Evolutionary conservation across 305 asterid genomes (phyloP), one percentile per base, ranked within the genome.

Genomic region (Fraxinus greggii): DNA sequence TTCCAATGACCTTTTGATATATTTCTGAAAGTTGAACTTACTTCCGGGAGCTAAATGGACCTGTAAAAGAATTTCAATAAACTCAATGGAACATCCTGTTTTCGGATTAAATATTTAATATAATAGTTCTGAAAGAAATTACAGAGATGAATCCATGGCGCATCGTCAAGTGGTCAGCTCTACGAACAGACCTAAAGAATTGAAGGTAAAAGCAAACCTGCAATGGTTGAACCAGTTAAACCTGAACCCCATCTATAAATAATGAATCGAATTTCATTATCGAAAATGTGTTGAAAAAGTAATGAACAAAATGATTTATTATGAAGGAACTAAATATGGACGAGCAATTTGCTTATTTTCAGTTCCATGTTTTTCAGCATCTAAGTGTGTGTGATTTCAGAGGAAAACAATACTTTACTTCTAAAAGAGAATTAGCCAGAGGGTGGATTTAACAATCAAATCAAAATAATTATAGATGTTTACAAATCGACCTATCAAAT

Each of bases 71-170:
- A 67, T 67, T 67, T 28, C 74, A 67, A 67, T 12, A 24, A 65
- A 65, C 35, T 65, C 73, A 65, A 26, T 65, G 33, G 31, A 56
- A 63, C 72, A 24, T 21, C 72, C 72, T 0, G 7, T 67, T 67
- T 63, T 24, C 1, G 1, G 35, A 26, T 28, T 63, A 67, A 26
- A 13, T 67, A 67, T 26, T 0, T 28, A 67, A 28, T 29, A 26
- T 12, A 67, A 67, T 26, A 5, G 38, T 26, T 67, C 8, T 4
- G 21, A 33, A 81, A 84, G 24, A 76, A 88, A 95, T 94, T 86
- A 94, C 99, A 4, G 98, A 85, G 87, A 96, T 88, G 84, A 96
- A 96, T 81, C 97, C 99, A 56, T 96, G 93, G 33, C 99, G 93
- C 88, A 94, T 89, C 12, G 98, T 91, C 88, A 88, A 81, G 94